These are phyloP conservation scores for Delonix regia DNA, from an alignment of 306 rosid species.

Conservation along the genomic window DNA sequence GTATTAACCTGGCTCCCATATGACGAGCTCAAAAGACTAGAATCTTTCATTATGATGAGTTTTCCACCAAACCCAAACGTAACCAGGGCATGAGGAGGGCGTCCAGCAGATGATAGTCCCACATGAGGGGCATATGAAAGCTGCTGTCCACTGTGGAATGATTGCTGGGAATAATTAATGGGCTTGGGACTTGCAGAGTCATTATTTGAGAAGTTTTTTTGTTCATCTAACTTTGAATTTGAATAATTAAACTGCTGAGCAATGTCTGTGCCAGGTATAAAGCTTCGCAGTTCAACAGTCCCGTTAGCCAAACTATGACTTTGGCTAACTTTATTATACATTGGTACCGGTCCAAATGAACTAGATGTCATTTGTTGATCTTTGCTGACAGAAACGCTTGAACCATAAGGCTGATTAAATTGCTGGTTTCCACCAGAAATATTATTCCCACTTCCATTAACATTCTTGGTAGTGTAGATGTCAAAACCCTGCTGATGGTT, in stretches of 20 bases:
- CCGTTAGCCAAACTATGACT: conserved; percentile 56
- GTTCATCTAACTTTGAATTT: conserved; percentile 46
- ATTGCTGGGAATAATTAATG: conserved; percentile 50
- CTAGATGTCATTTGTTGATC: conserved; percentile 56
- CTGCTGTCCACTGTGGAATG: conserved; percentile 59
- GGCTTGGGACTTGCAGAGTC: conserved; percentile 57
- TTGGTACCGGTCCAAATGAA: conserved; percentile 58
- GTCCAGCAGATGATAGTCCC: conserved; percentile 83
- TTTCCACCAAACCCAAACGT: conserved; percentile 98
- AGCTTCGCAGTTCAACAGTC: conserved; percentile 48
- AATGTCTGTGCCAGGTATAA: conserved; percentile 44
- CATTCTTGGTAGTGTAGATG: conserved; percentile 44
- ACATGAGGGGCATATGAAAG: conserved; percentile 57
- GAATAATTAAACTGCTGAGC: conserved; percentile 61
- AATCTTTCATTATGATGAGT: conserved; percentile 80
- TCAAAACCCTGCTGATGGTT: conserved; percentile 55
- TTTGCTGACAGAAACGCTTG: conserved; percentile 41
- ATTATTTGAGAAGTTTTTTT: conserved; percentile 49
- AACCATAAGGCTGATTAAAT: conserved; percentile 49
- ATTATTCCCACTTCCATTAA: conserved; percentile 37
- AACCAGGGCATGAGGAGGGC: conserved; percentile 87
- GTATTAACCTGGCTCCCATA: conserved; percentile 76
- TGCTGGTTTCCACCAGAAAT: conserved; percentile 54
- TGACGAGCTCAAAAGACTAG: conserved; percentile 51
- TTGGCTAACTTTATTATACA: conserved; percentile 53